Base-by-base conservation (phyloP, 495 filamentous ascomycete species). In the Penicillium ochrochloron region DNA sequence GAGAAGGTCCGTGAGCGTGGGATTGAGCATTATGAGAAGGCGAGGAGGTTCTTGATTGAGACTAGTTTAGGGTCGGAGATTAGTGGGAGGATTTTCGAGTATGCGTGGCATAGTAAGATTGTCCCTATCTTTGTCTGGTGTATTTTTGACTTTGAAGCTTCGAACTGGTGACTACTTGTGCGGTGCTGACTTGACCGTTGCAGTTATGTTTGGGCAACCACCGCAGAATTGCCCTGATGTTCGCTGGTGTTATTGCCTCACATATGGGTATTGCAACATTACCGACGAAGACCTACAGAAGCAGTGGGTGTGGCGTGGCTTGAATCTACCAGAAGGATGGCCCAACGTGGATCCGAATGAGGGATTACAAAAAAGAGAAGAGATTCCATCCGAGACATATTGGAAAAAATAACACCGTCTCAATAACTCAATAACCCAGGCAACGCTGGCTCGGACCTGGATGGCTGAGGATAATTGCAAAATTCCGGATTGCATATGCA, bases 51-150 rank as follows among this genome's bases (percentile, higher is more conserved):
- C 89, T 62, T 92, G 41, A 48, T 89, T 3, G 68, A 84, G 9
- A 89, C 89, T 15, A 68, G 73, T 19, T 66, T 90, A 54, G 75
- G 76, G 12, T 83, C 89, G 57, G 73, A 73, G 15, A 67, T 82
- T 37, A 86, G 81, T 27, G 90, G 90, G 12, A 66, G 88, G 12
- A 78, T 92, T 23, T 76, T 90, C 72, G 90, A 92, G 74, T 91
- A 88, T 69, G 71, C 84, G 44, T 92, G 90, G 90, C 90, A 92
- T 73, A 81, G 77, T 81, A 61, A 60, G 77, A 7, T 6, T 37
- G 15, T 35, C 52, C 54, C 54, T 11, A 72, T 31, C 29, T 31
- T 31, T 31, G 29, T 31, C 6, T 31, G 29, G 29, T 31, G 29
- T 31, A 31, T 31, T 31, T 31, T 31, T 31, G 29, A 31, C 29